Conservation (phyloP, 768 basidiomycete species). For the Agrocybe praecox region DNA sequence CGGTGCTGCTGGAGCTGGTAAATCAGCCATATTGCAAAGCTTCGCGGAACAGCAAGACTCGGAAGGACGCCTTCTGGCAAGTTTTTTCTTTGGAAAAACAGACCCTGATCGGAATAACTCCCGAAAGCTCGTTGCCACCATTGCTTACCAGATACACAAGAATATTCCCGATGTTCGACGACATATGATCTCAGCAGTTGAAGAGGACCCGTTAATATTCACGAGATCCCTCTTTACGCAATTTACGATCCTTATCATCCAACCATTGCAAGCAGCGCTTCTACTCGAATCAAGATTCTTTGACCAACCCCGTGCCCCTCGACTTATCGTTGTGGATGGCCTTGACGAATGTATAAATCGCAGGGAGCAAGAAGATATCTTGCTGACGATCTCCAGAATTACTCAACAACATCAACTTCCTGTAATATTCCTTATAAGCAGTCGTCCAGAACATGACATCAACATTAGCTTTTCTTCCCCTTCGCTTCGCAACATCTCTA, state of each 20-base stretch:
- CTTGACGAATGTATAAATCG: slow-evolving; percentile 16
- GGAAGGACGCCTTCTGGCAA: background rate
- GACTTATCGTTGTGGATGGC: slow-evolving; percentile 5
- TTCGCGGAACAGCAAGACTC: slow-evolving; percentile 7
- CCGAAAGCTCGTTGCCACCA: slow-evolving; percentile 1
- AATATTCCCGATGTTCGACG: background rate
- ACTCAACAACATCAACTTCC: background rate
- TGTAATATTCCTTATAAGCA: slow-evolving; percentile 6
- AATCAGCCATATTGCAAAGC: slow-evolving; percentile 16
- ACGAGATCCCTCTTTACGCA: background rate
- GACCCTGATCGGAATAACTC: slow-evolving; percentile 1
- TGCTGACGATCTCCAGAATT: background rate
- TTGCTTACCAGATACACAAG: slow-evolving; percentile 12
- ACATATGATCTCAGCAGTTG: background rate
- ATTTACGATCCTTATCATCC: slow-evolving; percentile 8
- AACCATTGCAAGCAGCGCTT: background rate
- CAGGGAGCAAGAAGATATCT: slow-evolving; percentile 2
- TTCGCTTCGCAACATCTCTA: background rate
- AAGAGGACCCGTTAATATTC: slow-evolving; percentile 4
- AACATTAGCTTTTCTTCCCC: background rate
- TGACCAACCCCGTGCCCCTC: background rate
- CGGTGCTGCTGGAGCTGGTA: slow-evolving; percentile 18
- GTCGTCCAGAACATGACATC: slow-evolving; percentile 10
- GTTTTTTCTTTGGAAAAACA: slow-evolving; percentile 13
- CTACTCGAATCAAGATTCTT: background rate